Base-by-base conservation (phyloP, 2,329 filamentous ascomycete genomes). In the Microsporum canis region DNA sequence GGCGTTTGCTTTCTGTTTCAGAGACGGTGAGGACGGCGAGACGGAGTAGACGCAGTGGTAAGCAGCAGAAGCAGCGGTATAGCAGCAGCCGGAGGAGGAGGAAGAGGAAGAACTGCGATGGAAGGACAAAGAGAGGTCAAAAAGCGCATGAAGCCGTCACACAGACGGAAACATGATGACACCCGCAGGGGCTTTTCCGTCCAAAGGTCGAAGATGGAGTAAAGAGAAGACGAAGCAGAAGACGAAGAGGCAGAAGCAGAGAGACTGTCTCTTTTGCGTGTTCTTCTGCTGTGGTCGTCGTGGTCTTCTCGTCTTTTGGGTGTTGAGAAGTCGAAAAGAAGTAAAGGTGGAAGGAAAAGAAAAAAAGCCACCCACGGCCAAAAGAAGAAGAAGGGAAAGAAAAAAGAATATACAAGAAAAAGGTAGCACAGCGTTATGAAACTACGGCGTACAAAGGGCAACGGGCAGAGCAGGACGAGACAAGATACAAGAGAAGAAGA, bases 121-220 rank as follows among this genome's bases (percentile, higher is more conserved):
- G 59, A 63, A 23, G 64, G 63, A 66, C 66, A 66, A 65, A 68
- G 66, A 66, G 66, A 66, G 66, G 61, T 64, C 53, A 61, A 65
- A 23, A 64, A 64, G 63, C 61, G 61, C 63, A 62, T 63, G 60
- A 61, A 65, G 62, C 60, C 60, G 65, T 66, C 63, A 66, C 65
- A 66, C 65, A 61, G 62, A 66, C 63, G 65, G 63, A 63, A 66
- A 63, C 65, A 64, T 65, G 66, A 62, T 65, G 64, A 63, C 63
- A 66, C 62, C 17, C 33, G 59, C 62, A 63, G 62, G 62, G 33
- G 17, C 17, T 23, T 12, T 29, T 57, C 55, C 55, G 33, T 57
- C 33, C 23, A 12, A 4, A 12, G 12, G 55, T 10, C 14, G 39
- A 39, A 57, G 53, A 33, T n/a, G 53, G 53, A 38, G 12, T n/a